phyloP scores from a whole-genome alignment of 2,329 filamentous ascomycete genomes.

The Talaromyces atroroseus region DNA sequence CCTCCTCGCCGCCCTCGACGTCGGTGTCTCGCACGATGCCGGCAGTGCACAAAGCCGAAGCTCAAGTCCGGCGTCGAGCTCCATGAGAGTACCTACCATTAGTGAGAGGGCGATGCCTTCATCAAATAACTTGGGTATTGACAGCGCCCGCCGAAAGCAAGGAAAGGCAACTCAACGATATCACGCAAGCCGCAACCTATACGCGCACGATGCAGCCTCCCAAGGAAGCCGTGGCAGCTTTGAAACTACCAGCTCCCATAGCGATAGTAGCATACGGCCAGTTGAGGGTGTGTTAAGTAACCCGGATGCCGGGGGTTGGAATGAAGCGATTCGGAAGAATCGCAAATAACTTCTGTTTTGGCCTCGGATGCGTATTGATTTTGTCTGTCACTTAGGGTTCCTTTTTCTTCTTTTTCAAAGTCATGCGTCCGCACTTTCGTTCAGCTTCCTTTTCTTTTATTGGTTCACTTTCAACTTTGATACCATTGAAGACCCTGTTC shows the following conservation, averaged over 20 bases:
- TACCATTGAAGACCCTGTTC: background rate
- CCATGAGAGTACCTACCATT: slow-evolving; percentile 6
- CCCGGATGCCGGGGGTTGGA: slow-evolving; percentile 21
- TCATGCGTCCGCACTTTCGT: background rate
- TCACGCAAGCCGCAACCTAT: slow-evolving; percentile 2
- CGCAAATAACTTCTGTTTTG: background rate
- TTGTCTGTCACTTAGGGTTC: background rate
- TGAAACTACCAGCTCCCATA: slow-evolving; percentile 17
- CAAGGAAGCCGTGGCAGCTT: slow-evolving; percentile 22
- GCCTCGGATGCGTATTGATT: background rate
- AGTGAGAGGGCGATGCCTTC: slow-evolving; percentile 9
- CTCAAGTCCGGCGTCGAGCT: slow-evolving; percentile 8
- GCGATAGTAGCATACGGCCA: slow-evolving; percentile 21
- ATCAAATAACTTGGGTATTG: background rate
- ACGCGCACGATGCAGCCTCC: slow-evolving; percentile 27
- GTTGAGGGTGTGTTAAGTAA: slow-evolving; percentile 30
- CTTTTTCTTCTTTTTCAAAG: background rate
- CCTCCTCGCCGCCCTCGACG: slow-evolving; percentile 35
- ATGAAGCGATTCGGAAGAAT: slow-evolving; percentile 26
- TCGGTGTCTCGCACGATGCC: slow-evolving; percentile 28
- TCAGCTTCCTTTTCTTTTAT: background rate
- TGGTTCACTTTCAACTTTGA: background rate
- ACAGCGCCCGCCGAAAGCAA: background rate
- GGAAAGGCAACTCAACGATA: background rate
- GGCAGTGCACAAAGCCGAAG: slow-evolving; percentile 22